These are phyloP conservation scores for Verbascum thapsus DNA, from an alignment of 257 asterid genomes.

Conservation along the genomic window DNA sequence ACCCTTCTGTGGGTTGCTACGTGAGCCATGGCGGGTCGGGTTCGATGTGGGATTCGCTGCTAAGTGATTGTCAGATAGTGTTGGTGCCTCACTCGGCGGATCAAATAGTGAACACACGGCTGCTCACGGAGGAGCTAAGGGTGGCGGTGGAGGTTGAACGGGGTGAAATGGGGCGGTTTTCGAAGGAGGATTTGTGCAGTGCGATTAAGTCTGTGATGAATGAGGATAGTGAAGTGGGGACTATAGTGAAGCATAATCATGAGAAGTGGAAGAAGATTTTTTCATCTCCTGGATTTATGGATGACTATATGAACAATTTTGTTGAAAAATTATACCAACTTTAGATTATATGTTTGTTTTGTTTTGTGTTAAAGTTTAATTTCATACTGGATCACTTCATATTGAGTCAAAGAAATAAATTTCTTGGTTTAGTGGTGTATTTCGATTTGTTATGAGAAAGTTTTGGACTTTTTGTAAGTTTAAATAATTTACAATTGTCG, in stretches of 20 bases:
- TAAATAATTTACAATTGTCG: no score
- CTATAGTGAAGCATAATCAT: slow-evolving; percentile 50
- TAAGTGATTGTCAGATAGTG: slow-evolving; percentile 66
- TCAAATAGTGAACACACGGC: slow-evolving; percentile 66
- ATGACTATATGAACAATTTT: slow-evolving; percentile 51
- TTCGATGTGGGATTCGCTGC: slow-evolving; percentile 89
- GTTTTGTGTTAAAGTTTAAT: no score
- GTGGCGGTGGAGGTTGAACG: slow-evolving; percentile 84
- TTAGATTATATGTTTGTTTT: slow-evolving; percentile 11
- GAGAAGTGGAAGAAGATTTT: slow-evolving; percentile 54
- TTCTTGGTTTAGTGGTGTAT: no score
- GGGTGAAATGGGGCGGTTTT: slow-evolving; percentile 66
- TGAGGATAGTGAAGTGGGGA: slow-evolving; percentile 51
- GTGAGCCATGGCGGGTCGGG: slow-evolving; percentile 89
- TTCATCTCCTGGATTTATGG: slow-evolving; percentile 42
- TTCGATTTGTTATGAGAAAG: no score
- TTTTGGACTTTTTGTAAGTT: no score
- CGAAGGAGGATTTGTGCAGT: slow-evolving; percentile 59
- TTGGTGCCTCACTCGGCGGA: slow-evolving; percentile 69
- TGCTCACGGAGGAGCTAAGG: slow-evolving; percentile 60
- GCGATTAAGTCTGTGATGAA: slow-evolving; percentile 61
- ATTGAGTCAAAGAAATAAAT: no score
- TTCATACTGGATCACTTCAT: no score
- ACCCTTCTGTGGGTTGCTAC: slow-evolving; percentile 79
- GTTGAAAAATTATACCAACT: slow-evolving; percentile 48